Evolutionary conservation across 2,329 filamentous ascomycete genomes (phyloP).

Genomic region (Pestalotiopsis sp.): DNA sequence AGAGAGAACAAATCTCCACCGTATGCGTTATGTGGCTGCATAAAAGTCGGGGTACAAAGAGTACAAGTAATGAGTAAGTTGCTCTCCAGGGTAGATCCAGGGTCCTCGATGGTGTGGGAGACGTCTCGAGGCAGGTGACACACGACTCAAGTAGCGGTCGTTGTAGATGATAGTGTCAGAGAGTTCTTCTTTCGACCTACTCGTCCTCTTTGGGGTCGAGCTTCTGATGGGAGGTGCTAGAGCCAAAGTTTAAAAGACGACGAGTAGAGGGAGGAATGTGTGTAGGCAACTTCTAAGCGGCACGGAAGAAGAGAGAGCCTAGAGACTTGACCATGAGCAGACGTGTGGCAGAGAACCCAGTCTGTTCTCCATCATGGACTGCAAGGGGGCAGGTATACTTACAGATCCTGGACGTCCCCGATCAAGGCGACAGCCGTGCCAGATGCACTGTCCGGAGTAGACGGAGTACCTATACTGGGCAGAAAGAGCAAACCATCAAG

Average conservation of each 20-base stretch:
- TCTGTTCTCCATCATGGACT: slow-evolving; percentile 1
- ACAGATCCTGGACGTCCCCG: slow-evolving; percentile 1
- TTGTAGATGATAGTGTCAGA: not conserved
- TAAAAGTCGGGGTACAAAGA: not conserved
- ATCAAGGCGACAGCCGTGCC: not conserved
- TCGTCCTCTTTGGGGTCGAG: not conserved
- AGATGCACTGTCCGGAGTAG: slow-evolving; percentile 2
- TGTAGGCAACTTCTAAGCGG: not conserved
- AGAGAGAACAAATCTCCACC: slow-evolving; percentile 15
- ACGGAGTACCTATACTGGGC: not conserved
- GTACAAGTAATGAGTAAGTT: not conserved
- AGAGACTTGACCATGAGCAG: not conserved
- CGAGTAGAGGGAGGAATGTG: slow-evolving; percentile 8
- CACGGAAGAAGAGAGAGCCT: slow-evolving; percentile 1
- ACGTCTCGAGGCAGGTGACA: not conserved
- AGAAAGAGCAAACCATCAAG: not conserved
- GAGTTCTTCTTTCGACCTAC: not conserved
- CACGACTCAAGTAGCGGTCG: not conserved
- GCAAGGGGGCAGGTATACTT: slow-evolving; percentile 9
- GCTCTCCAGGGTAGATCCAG: not conserved
- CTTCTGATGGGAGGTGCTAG: not conserved
- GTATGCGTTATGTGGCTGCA: slow-evolving; percentile 19
- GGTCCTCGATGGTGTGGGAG: not conserved
- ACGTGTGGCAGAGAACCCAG: slow-evolving; percentile 6
- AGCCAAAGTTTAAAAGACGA: not conserved